Conservation (phyloP, 1,139 yeast species). For the Sugiyamaella paludigena region DNA sequence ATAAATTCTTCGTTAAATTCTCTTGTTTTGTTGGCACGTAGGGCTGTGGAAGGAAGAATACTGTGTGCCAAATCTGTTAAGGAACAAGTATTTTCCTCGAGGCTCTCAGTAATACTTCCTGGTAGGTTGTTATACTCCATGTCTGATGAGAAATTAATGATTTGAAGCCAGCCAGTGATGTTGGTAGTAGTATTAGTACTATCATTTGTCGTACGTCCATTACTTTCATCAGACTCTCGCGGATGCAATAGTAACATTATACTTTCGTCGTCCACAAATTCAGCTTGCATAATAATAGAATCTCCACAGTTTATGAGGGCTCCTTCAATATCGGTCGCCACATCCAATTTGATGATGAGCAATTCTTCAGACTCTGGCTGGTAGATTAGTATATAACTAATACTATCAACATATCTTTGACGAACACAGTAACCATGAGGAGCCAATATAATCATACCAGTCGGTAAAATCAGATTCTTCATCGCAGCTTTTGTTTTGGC, state of each 20-base stretch:
- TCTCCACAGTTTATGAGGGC: slow-evolving; percentile 2
- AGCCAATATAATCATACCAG: neutral
- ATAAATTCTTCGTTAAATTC: slow-evolving; percentile 17
- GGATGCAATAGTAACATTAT: slow-evolving; percentile 15
- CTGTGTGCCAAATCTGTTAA: neutral
- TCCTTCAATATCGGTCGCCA: neutral
- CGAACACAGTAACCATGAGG: slow-evolving; percentile 1
- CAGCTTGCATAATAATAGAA: slow-evolving; percentile 16
- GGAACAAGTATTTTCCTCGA: neutral
- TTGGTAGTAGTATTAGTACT: too few relatives aligned
- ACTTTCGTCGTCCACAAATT: slow-evolving; percentile 23
- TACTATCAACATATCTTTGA: slow-evolving; percentile 1
- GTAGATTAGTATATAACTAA: slow-evolving; percentile 9
- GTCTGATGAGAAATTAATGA: too few relatives aligned
- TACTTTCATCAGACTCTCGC: too few relatives aligned
- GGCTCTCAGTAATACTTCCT: too few relatives aligned
- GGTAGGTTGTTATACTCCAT: too few relatives aligned
- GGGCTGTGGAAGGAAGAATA: neutral
- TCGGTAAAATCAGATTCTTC: slow-evolving; percentile 2
- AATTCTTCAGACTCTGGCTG: neutral
- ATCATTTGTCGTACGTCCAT: too few relatives aligned
- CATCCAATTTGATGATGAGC: neutral
- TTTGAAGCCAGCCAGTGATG: too few relatives aligned
- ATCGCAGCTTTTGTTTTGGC: slow-evolving; percentile 8
- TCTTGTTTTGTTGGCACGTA: neutral